Conservation (phyloP, 129 eudicot species). For the Chrysanthemum makinoi region DNA sequence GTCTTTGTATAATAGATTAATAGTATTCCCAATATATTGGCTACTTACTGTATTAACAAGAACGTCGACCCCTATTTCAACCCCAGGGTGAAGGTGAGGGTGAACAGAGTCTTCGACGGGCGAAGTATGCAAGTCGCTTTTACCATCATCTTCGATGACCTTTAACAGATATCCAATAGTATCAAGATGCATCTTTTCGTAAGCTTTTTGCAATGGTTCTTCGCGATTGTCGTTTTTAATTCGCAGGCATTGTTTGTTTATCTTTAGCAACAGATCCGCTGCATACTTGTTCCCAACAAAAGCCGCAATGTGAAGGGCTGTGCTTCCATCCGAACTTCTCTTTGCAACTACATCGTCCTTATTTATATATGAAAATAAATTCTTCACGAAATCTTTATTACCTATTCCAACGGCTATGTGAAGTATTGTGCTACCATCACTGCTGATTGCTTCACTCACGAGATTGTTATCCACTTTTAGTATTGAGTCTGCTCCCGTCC, state of each 20-base stretch:
- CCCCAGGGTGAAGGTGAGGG: too few species aligned
- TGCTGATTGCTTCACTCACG: neutral
- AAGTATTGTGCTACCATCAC: constrained; percentile 11
- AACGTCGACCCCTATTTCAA: too few species aligned
- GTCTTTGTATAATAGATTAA: too few species aligned
- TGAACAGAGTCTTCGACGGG: too few species aligned
- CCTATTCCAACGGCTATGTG: constrained; percentile 1
- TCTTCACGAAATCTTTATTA: neutral
- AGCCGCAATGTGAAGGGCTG: constrained; percentile 14
- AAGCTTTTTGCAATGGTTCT: neutral
- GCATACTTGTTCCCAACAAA: constrained; percentile 6
- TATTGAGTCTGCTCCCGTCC: neutral
- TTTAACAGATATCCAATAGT: too few species aligned
- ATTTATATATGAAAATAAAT: neutral
- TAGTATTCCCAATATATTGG: too few species aligned
- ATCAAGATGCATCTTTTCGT: too few species aligned
- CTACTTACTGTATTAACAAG: too few species aligned
- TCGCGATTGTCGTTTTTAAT: neutral
- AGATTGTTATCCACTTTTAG: too few species aligned
- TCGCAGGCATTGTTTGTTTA: neutral
- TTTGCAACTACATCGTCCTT: neutral
- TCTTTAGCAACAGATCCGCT: neutral
- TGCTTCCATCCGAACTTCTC: neutral
- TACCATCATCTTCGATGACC: neutral
- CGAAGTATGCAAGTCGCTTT: neutral